Percentiles rank a stretch among this genome's conserved stretches.
Conservation (phyloP, 2,329 filamentous ascomycete genomes). For the Aciculosporium take region DNA sequence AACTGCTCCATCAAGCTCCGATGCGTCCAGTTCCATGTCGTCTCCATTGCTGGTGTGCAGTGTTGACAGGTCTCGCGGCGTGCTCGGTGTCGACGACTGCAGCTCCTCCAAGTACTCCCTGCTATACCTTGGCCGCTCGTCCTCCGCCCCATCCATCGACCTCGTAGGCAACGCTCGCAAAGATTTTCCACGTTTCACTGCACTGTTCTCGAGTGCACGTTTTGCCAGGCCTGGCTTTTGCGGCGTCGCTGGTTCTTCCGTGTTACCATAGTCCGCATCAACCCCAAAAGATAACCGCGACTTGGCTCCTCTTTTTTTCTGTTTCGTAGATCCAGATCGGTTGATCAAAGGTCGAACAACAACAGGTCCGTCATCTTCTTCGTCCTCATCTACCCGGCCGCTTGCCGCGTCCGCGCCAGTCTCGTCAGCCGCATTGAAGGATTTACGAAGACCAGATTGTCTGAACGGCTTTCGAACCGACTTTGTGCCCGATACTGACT, state of each 20-base stretch:
- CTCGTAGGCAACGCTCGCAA: slow-evolving; percentile 40
- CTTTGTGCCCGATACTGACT: slow-evolving; percentile 27
- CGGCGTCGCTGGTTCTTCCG: slow-evolving; percentile 38
- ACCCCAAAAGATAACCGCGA: slow-evolving; percentile 63
- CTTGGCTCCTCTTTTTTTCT: slow-evolving; percentile 50
- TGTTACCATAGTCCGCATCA: slow-evolving; percentile 33
- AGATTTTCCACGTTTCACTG: slow-evolving; percentile 37
- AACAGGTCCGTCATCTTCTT: slow-evolving; percentile 31
- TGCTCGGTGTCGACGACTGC: slow-evolving; percentile 71
- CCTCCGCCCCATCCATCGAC: slow-evolving; percentile 37
- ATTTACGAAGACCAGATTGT: slow-evolving; percentile 44
- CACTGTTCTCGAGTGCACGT: slow-evolving; percentile 52
- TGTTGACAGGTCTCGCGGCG: slow-evolving; percentile 49
- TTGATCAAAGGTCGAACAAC: slow-evolving; percentile 34
- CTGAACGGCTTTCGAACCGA: slow-evolving; percentile 38
- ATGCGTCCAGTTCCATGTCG: slow-evolving; percentile 42
- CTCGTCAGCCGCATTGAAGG: slow-evolving; percentile 33
- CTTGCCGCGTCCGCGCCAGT: slow-evolving; percentile 12
- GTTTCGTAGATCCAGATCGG: slow-evolving; percentile 35
- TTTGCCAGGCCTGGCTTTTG: slow-evolving; percentile 54
- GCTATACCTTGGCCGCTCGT: slow-evolving; percentile 66
- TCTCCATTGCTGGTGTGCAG: slow-evolving; percentile 31
- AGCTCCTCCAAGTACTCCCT: slow-evolving; percentile 78
- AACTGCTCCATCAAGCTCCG: slow-evolving; percentile 47
- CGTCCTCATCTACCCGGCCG: slow-evolving; percentile 19